These are phyloP conservation scores for Cladorrhinum sp. DNA, from an alignment of 2,329 filamentous ascomycete species.

Conservation along the genomic window DNA sequence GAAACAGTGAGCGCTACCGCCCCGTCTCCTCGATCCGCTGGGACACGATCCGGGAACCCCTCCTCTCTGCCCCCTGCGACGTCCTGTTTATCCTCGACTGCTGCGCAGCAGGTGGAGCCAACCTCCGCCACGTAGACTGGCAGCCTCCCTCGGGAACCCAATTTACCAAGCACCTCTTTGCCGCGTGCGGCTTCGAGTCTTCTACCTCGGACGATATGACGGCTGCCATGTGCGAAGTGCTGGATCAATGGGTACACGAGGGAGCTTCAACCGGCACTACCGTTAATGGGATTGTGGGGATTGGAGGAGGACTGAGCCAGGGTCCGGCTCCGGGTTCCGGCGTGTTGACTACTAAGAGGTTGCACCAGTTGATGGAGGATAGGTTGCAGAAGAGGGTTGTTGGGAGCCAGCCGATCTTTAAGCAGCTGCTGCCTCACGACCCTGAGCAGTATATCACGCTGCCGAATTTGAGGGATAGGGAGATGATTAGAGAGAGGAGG, in stretches of 20 bases:
- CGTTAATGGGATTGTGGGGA: background rate
- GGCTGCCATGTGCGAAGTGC: constrained; percentile 27
- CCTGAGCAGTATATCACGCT: constrained; percentile 29
- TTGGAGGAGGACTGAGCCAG: background rate
- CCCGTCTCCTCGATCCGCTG: constrained; percentile 26
- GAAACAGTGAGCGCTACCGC: constrained; percentile 26
- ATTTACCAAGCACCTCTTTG: constrained; percentile 30
- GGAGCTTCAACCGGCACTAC: background rate
- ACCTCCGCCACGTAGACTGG: constrained; percentile 25
- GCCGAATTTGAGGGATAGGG: constrained; percentile 22
- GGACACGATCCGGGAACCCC: constrained; percentile 22
- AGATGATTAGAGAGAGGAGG: background rate
- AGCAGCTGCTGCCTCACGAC: constrained; percentile 29
- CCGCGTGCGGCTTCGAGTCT: constrained; percentile 29
- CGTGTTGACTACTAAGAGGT: constrained; percentile 25
- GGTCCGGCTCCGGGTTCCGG: background rate
- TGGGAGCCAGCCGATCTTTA: constrained; percentile 30
- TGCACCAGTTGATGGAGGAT: constrained; percentile 30
- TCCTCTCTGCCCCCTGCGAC: constrained; percentile 26
- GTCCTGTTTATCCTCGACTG: constrained; percentile 29
- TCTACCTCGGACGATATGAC: constrained; percentile 29
- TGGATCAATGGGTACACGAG: constrained; percentile 19
- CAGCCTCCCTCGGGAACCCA: constrained; percentile 20
- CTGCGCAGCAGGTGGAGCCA: constrained; percentile 29
- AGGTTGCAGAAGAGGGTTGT: constrained; percentile 24